phyloP scores from a whole-genome alignment of 2,329 filamentous ascomycete genomes.

The Cladosporium sp. region DNA sequence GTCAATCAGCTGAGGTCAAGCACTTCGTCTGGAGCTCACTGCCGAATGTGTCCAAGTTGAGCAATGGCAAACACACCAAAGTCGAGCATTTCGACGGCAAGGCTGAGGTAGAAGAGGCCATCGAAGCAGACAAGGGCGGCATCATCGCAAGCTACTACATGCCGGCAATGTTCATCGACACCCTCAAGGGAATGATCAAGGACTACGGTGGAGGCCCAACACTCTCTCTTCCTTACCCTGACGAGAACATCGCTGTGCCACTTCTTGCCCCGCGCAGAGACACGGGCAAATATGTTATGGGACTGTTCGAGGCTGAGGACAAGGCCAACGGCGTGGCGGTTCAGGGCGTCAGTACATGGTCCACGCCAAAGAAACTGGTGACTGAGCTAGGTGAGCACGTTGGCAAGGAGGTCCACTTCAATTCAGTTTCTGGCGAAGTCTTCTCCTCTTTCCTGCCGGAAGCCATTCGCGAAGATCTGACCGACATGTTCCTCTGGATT shows the following conservation, averaged over 20 bases:
- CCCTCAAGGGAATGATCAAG: slow-evolving; percentile 26
- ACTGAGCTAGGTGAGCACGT: slow-evolving; percentile 26
- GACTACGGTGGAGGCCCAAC: slow-evolving; percentile 27
- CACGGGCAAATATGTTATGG: slow-evolving; percentile 35
- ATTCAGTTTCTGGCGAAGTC: slow-evolving; percentile 30
- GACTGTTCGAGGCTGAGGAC: slow-evolving; percentile 32
- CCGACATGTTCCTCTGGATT: slow-evolving; percentile 35
- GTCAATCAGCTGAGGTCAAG: slow-evolving; percentile 35
- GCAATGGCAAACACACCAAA: slow-evolving; percentile 34
- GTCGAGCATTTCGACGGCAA: slow-evolving; percentile 45
- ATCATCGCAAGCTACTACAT: slow-evolving; percentile 33
- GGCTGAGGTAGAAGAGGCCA: slow-evolving; percentile 39
- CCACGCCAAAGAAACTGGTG: slow-evolving; percentile 34
- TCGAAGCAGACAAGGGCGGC: slow-evolving; percentile 33
- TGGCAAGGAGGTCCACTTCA: slow-evolving; percentile 33
- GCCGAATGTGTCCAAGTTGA: slow-evolving; percentile 34
- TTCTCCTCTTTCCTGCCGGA: slow-evolving; percentile 32
- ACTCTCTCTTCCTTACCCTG: slow-evolving; percentile 31
- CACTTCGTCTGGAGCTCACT: slow-evolving; percentile 45
- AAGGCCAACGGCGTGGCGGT: slow-evolving; percentile 32
- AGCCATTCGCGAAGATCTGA: slow-evolving; percentile 31
- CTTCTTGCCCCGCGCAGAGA: slow-evolving; percentile 33
- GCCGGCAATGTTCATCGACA: slow-evolving; percentile 31
- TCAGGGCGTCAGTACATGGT: slow-evolving; percentile 33
- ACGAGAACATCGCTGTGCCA: slow-evolving; percentile 31